These are phyloP conservation scores for Sequoia sempervirens DNA, from an alignment of 75 land plant species.

Conservation along the genomic window DNA sequence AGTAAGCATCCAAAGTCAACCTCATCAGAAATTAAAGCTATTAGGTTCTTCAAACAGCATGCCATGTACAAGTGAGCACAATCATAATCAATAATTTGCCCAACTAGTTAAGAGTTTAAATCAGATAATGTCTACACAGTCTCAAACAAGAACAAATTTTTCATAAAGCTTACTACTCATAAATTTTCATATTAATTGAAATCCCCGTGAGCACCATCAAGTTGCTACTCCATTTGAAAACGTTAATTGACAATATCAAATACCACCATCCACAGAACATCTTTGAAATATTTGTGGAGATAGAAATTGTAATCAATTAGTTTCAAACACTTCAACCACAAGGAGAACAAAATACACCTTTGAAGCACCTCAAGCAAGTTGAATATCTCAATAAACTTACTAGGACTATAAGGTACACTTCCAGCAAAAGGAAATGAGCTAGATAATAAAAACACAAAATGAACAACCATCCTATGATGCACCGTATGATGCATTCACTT, in stretches of 20 bases:
- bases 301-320: not conserved
- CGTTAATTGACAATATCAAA: not conserved
- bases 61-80: not conserved
- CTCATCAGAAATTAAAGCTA: conserved; percentile 4
- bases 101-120: not conserved
- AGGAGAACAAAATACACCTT: not conserved
- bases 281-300: not conserved
- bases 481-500: not conserved
- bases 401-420: not conserved
- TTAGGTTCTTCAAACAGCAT: not conserved
- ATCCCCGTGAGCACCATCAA: not conserved
- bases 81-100: not conserved
- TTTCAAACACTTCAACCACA: not conserved
- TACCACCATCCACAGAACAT: not conserved
- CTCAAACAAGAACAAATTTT: not conserved
- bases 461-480: not conserved
- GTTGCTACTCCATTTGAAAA: not conserved
- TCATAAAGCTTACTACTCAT: not conserved
- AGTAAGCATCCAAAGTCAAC: not conserved
- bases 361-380: not conserved
- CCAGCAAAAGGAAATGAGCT: not conserved
- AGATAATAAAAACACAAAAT: not conserved
- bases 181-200: not conserved
- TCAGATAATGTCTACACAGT: not conserved
- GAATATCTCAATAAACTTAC: not conserved